Conservation (phyloP, 164 flowering plant genomes). For the Houttuynia cordata region DNA sequence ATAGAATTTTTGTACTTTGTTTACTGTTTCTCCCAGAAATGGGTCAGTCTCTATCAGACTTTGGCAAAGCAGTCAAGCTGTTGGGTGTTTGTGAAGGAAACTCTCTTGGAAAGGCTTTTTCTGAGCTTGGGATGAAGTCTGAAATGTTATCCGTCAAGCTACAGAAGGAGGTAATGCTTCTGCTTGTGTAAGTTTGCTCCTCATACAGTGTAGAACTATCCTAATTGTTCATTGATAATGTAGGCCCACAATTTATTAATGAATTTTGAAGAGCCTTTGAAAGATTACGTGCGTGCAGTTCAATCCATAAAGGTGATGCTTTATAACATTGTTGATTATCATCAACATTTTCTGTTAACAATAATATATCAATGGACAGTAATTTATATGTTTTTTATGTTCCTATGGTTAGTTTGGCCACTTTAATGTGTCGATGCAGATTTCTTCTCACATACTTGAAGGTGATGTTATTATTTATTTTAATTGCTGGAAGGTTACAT, state of each 20-base stretch:
- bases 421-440: too few species aligned
- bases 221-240: slow-evolving; percentile 4
- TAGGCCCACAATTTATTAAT: slow-evolving; percentile 81
- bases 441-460: too few species aligned
- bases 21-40: slow-evolving; percentile 37
- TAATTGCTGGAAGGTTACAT: too few species aligned
- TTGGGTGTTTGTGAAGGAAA: slow-evolving; percentile 81
- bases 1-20: neutral
- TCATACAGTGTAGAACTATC: neutral
- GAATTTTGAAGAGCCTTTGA: slow-evolving; percentile 97
- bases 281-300: slow-evolving; percentile 95
- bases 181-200: neutral
- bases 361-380: too few species aligned
- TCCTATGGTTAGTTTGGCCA: too few species aligned
- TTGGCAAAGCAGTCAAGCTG: slow-evolving; percentile 86
- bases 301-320: slow-evolving; percentile 80
- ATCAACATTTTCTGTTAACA: neutral
- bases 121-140: slow-evolving; percentile 80
- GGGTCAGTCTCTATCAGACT: slow-evolving; percentile 82
- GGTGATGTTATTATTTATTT: too few species aligned
- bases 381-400: too few species aligned
- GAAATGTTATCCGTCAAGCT: slow-evolving; percentile 68
- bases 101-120: slow-evolving; percentile 79
- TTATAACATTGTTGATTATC: neutral
- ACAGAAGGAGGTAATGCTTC: slow-evolving; percentile 62